Evolutionary conservation across 345 rosid genomes (phyloP).

Genomic region (Eucalyptus fibrosa): DNA sequence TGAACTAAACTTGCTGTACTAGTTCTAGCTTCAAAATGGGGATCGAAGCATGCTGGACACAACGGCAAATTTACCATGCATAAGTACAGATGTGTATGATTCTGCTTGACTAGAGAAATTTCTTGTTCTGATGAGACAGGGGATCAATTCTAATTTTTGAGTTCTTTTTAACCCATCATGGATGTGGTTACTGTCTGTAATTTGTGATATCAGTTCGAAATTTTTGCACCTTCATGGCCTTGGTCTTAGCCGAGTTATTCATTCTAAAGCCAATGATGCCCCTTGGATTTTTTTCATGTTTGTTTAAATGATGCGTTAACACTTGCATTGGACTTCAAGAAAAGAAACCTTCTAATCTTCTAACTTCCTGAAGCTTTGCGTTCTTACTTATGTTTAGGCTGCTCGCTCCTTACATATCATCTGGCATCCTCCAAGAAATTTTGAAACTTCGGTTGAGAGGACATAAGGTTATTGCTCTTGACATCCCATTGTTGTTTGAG

Average conservation of each 20-base stretch:
- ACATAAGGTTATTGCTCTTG: conserved; percentile 52
- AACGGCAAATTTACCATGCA: not conserved
- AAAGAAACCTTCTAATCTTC: not conserved
- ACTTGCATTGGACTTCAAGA: not conserved
- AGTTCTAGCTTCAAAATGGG: not conserved
- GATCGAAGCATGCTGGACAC: not conserved
- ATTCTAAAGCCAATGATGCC: not conserved
- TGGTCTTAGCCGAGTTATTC: not conserved
- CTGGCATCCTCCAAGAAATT: conserved; percentile 51
- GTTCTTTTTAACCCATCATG: not conserved
- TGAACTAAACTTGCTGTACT: not conserved
- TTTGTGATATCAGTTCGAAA: not conserved
- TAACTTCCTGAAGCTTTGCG: not conserved
- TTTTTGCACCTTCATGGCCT: not conserved
- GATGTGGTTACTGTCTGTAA: not conserved
- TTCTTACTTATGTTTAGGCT: conserved; percentile 21
- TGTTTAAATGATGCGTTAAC: not conserved
- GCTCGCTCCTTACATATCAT: conserved; percentile 67
- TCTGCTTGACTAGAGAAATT: not conserved
- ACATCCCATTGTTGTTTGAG: conserved; percentile 15
- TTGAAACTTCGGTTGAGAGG: conserved; percentile 64
- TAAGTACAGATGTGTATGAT: not conserved
- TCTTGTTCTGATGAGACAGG: not conserved
- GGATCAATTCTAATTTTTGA: not conserved
- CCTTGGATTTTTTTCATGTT: not conserved